phyloP scores from a whole-genome alignment of 2,329 filamentous ascomycete genomes.

The Epichloe sibirici region DNA sequence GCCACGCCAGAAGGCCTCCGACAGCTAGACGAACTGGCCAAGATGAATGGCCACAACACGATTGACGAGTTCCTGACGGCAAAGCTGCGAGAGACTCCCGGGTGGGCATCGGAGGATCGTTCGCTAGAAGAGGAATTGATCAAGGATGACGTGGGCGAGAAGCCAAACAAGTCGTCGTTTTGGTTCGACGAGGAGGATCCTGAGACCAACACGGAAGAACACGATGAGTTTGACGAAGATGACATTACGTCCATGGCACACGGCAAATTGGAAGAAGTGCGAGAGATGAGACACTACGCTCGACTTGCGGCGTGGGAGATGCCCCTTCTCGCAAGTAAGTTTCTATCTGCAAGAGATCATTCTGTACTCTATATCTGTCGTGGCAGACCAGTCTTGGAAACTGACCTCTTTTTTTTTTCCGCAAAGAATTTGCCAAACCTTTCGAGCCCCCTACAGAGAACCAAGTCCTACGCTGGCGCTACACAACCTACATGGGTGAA shows the following conservation, averaged over 20 bases:
- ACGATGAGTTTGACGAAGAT: conserved; percentile 60
- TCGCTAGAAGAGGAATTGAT: conserved; percentile 19
- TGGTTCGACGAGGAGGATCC: conserved; percentile 39
- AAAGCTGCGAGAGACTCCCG: conserved; percentile 16
- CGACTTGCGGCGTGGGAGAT: conserved; percentile 90
- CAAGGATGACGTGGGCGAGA: conserved; percentile 19
- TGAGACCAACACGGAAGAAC: conserved; percentile 37
- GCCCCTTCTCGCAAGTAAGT: conserved; percentile 76
- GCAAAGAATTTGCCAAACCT: conserved; percentile 65
- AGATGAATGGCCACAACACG: conserved; percentile 20
- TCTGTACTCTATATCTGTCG: neutral
- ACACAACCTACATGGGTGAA: conserved; percentile 94
- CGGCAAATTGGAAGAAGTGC: conserved; percentile 73
- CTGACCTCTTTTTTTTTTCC: neutral
- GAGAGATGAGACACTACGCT: conserved; percentile 80
- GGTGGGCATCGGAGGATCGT: conserved; percentile 21
- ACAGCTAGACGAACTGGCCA: conserved; percentile 24
- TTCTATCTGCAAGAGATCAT: neutral
- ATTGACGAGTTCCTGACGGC: conserved; percentile 21
- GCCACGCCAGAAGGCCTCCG: conserved; percentile 20
- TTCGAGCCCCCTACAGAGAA: conserved; percentile 60
- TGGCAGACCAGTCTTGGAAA: neutral
- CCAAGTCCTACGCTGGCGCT: conserved; percentile 80
- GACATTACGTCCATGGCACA: conserved; percentile 78
- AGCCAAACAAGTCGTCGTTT: conserved; percentile 27